phyloP scores from a whole-genome alignment of 768 basidiomycete species.

The Leccinum boreale region DNA sequence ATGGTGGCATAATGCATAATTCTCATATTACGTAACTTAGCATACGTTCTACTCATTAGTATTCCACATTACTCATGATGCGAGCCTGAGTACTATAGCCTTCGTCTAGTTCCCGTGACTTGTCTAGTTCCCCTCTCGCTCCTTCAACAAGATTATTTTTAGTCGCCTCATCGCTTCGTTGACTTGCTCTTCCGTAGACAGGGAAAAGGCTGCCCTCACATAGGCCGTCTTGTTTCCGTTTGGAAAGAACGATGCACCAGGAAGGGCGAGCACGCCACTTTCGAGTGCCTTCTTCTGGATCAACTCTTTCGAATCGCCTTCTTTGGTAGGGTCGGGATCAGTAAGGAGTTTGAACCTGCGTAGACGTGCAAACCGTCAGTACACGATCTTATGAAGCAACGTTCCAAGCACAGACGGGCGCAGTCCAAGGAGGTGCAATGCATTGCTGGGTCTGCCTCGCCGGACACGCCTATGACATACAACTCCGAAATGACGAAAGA shows the following conservation, averaged over 20 bases:
- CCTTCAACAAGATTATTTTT: slow-evolving; percentile 35
- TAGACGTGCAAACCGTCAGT: slow-evolving; percentile 15
- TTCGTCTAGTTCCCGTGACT: not conserved
- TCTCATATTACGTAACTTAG: not conserved
- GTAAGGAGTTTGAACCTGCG: slow-evolving; percentile 69
- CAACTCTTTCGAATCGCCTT: slow-evolving; percentile 68
- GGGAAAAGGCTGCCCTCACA: slow-evolving; percentile 81
- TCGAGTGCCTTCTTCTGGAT: slow-evolving; percentile 75
- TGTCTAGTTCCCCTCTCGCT: slow-evolving; percentile 13
- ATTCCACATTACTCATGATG: slow-evolving; percentile 6
- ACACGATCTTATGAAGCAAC: slow-evolving; percentile 10
- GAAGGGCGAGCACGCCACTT: slow-evolving; percentile 85
- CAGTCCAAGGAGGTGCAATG: not conserved
- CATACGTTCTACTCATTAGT: not conserved
- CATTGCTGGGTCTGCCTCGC: slow-evolving; percentile 1
- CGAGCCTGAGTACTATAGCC: not conserved
- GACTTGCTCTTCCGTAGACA: slow-evolving; percentile 61
- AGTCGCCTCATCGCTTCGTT: slow-evolving; percentile 72
- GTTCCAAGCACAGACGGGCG: slow-evolving; percentile 3
- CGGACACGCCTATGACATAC: slow-evolving; percentile 3
- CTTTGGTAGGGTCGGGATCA: slow-evolving; percentile 29
- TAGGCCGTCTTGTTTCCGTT: slow-evolving; percentile 65
- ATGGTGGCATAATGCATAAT: too few relatives aligned
- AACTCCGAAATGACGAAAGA: slow-evolving; percentile 10
- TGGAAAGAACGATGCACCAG: slow-evolving; percentile 81